phyloP scores from a whole-genome alignment of 2,329 filamentous ascomycete species.

The Fusarium pseudograminearum region DNA sequence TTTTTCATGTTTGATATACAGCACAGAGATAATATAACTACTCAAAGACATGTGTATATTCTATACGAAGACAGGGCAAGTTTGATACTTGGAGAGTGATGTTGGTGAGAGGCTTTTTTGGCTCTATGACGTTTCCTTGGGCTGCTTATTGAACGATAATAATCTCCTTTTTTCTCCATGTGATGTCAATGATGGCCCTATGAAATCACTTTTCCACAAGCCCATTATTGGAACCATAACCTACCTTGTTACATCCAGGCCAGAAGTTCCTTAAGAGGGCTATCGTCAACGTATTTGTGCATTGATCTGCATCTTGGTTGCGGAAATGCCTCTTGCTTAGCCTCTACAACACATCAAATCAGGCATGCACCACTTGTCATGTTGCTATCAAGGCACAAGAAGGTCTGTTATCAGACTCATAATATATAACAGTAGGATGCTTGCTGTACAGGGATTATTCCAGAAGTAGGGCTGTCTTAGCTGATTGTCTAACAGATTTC shows the following conservation, averaged over 20 bases:
- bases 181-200: background rate
- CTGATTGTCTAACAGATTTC: background rate
- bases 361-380: background rate
- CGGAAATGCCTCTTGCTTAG: background rate
- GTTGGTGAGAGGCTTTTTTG: background rate
- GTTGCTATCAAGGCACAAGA: background rate
- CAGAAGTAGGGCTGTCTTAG: background rate
- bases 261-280: background rate
- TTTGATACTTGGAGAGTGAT: background rate
- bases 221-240: background rate
- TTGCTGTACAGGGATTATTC: too few relatives aligned
- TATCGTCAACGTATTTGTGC: background rate
- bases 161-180: background rate
- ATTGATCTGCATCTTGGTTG: background rate
- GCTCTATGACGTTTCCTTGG: background rate
- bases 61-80: background rate
- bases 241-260: background rate
- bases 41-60: constrained; percentile 24
- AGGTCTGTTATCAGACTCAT: background rate
- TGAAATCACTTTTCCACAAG: background rate
- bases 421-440: background rate
- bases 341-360: background rate
- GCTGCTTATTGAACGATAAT: background rate
- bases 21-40: constrained; percentile 29
- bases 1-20: constrained; percentile 32